A percentile compares a stretch with the other conserved stretches of the same genome.
Evolutionary conservation across 1,284 basidiomycete genomes (phyloP).

Genomic region (Ceraceosorus guamensis): DNA sequence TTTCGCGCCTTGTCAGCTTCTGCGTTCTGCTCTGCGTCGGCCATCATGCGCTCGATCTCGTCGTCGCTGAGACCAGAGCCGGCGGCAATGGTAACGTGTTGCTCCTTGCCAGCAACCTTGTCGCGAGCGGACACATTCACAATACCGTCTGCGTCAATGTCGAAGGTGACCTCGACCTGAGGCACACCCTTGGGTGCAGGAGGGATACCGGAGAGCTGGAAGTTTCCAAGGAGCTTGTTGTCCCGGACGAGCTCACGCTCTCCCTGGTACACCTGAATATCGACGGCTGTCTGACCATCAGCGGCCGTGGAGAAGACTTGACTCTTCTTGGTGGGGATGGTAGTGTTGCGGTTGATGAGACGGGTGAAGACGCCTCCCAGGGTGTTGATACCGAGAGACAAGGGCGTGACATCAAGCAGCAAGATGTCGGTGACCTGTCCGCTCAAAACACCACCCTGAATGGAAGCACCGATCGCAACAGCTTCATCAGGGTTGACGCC

Average conservation of each 20-base stretch:
- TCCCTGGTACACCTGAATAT: slow-evolving; percentile 88
- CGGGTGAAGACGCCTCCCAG: slow-evolving; percentile 96
- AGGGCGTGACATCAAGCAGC: slow-evolving; percentile 87
- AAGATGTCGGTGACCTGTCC: slow-evolving; percentile 95
- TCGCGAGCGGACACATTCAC: slow-evolving; percentile 94
- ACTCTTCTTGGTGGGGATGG: slow-evolving; percentile 98
- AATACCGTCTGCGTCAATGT: slow-evolving; percentile 96
- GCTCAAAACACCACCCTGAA: slow-evolving; percentile 89
- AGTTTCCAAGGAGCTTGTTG: slow-evolving; percentile 99
- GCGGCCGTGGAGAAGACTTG: slow-evolving; percentile 96
- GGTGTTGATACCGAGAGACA: slow-evolving; percentile 92
- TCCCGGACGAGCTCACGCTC: slow-evolving; percentile 95
- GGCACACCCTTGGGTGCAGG: slow-evolving; percentile 97
- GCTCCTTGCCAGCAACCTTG: slow-evolving; percentile 95
- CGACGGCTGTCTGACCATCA: slow-evolving; percentile 67
- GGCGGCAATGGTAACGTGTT: slow-evolving; percentile 93
- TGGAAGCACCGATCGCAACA: slow-evolving; percentile 83
- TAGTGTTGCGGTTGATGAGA: slow-evolving; percentile 77
- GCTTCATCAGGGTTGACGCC: slow-evolving; percentile 97
- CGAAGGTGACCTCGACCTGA: slow-evolving; percentile 97
- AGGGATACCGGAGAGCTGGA: slow-evolving; percentile 95
- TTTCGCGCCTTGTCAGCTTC: slow-evolving; percentile 66
- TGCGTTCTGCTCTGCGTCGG: slow-evolving; percentile 86
- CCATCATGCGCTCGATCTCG: slow-evolving; percentile 95
- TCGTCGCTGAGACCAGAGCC: slow-evolving; percentile 92